Percentiles rank a stretch among this genome's conserved stretches.
phyloP scores from a whole-genome alignment of 2,329 filamentous ascomycete species.

The Epichloe glyceriae region DNA sequence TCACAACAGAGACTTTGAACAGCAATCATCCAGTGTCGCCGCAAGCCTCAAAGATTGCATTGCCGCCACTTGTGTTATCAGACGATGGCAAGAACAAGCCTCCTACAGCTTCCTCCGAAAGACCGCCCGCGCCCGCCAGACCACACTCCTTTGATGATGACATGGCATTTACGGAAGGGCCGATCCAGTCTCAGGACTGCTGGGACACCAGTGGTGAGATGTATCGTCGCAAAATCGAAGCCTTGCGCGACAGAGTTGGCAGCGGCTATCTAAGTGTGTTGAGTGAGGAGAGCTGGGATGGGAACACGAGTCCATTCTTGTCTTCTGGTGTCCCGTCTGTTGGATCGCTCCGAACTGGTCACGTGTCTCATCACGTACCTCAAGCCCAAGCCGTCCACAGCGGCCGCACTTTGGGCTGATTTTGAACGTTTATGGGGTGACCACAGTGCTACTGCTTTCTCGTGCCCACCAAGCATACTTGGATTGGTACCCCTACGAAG shows the following conservation, averaged over 20 bases:
- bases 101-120: not conserved
- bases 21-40: slow-evolving; percentile 34
- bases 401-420: slow-evolving; percentile 36
- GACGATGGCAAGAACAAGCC: slow-evolving; percentile 19
- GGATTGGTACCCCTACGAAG: slow-evolving; percentile 1
- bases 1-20: slow-evolving; percentile 12
- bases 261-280: slow-evolving; percentile 78
- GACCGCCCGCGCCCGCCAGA: not conserved
- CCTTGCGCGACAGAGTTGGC: slow-evolving; percentile 71
- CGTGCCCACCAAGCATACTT: slow-evolving; percentile 1
- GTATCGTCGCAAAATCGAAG: slow-evolving; percentile 80
- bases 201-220: slow-evolving; percentile 61
- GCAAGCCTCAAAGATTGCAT: slow-evolving; percentile 23
- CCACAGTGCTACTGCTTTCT: no score
- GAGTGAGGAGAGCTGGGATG: slow-evolving; percentile 60
- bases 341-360: slow-evolving; percentile 17
- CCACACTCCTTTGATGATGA: not conserved
- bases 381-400: slow-evolving; percentile 38
- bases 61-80: slow-evolving; percentile 17
- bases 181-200: slow-evolving; percentile 38
- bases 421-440: not conserved
- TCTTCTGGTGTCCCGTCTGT: slow-evolving; percentile 13
- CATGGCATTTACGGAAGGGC: not conserved
- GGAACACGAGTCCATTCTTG: slow-evolving; percentile 18
- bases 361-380: slow-evolving; percentile 18